phyloP scores from a whole-genome alignment of 2,329 filamentous ascomycete species.

The Lithohypha guttulata region DNA sequence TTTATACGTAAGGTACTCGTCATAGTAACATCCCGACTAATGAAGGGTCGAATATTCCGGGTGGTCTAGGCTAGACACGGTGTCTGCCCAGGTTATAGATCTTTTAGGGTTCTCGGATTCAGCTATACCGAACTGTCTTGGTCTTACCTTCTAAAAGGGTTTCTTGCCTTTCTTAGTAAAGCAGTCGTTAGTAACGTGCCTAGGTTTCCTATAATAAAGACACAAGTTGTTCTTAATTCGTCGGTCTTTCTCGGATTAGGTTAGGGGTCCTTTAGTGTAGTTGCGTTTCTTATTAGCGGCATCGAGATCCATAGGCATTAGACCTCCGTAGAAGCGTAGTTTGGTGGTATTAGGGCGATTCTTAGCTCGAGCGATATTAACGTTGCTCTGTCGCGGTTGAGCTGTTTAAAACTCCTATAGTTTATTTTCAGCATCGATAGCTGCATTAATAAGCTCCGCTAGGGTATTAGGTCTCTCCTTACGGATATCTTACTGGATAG shows the following conservation, averaged over 20 bases:
- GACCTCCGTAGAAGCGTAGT: not conserved
- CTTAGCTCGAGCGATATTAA: not conserved
- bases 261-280: constrained; percentile 1
- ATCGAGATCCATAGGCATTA: constrained; percentile 3
- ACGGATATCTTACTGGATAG: not conserved
- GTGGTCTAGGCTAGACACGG: not conserved
- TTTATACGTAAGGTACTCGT: too few relatives aligned
- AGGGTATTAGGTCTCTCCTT: too few relatives aligned
- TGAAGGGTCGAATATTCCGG: too few relatives aligned
- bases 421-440: too few relatives aligned
- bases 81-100: not conserved
- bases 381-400: not conserved
- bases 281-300: not conserved
- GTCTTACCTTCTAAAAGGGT: not conserved
- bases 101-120: not conserved
- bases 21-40: too few relatives aligned
- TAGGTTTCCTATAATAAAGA: not conserved
- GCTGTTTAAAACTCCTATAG: too few relatives aligned
- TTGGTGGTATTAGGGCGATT: not conserved
- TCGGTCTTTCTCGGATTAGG: not conserved
- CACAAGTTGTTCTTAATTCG: not conserved
- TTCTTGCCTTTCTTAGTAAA: not conserved
- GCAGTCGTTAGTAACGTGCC: constrained; percentile 1
- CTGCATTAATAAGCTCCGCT: too few relatives aligned
- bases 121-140: not conserved